Conservation (phyloP, 495 filamentous ascomycete species). For the Mycothermus thermophilus region DNA sequence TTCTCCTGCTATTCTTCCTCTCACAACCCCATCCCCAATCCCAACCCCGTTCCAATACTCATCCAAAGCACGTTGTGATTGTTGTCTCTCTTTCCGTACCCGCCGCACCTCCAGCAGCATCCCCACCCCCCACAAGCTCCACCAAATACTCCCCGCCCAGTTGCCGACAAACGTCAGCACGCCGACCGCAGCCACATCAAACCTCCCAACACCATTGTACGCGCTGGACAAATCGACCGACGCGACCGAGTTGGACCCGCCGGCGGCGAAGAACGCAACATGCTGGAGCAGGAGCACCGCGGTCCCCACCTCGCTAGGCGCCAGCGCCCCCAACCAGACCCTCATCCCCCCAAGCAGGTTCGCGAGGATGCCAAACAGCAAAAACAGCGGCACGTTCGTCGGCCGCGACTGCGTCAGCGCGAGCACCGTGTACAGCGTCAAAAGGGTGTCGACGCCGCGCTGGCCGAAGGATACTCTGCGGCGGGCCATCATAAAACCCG, state of each 20-base stretch:
- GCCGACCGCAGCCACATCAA: constrained; percentile 55
- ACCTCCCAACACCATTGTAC: constrained; percentile 67
- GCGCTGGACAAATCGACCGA: constrained; percentile 71
- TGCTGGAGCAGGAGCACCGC: constrained; percentile 57
- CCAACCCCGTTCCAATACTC: not conserved
- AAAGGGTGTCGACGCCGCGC: constrained; percentile 31
- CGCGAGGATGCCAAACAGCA: constrained; percentile 51
- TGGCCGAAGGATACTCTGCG: constrained; percentile 11
- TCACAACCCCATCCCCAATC: constrained; percentile 1
- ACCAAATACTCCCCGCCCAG: constrained; percentile 87
- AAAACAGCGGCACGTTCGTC: constrained; percentile 71
- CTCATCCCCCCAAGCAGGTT: constrained; percentile 38
- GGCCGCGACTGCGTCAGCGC: constrained; percentile 74
- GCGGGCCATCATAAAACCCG: constrained; percentile 14
- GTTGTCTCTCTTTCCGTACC: too few species aligned
- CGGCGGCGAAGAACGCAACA: constrained; percentile 77
- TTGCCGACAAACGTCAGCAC: constrained; percentile 74
- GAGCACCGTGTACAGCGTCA: constrained; percentile 61
- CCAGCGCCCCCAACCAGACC: too few species aligned
- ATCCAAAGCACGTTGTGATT: too few species aligned
- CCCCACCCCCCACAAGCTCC: constrained; percentile 47
- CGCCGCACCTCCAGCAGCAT: constrained; percentile 35
- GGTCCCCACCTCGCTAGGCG: constrained; percentile 42
- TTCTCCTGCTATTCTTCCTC: constrained; percentile 6
- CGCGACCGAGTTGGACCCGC: constrained; percentile 84